Evolutionary conservation across 1,139 yeast genomes (phyloP), one percentile per base, ranked within the genome.

Genomic region (Suhomyces yuchorum): DNA sequence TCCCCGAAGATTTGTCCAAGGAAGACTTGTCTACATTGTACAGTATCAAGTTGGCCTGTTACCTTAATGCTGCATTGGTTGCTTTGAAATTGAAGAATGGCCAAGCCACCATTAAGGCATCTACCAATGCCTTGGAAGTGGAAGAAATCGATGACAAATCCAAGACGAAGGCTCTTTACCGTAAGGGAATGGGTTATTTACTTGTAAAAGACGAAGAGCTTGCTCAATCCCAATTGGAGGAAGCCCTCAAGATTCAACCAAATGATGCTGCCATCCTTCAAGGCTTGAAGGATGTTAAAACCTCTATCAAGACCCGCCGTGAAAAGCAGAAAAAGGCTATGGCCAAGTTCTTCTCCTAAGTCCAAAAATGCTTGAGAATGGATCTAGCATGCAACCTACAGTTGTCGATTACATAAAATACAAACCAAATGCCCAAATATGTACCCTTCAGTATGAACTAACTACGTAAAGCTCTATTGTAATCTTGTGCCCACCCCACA

Each of bases 321-420:
- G 84, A 84, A 42, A 84, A 84, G 63, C 91, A 91, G 65, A 87
- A 84, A 73, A 88, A 87, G 58, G 93, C 96, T 2, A 84, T 89
- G 75, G 72, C 95, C 44, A 91, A 89, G 66, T 87, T 92, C 74
- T 92, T 92, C 51, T 51, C 59, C 9, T 43, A 42, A 28, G 2
- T 18, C 14, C 24, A 37, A n/a, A 19, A 19, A 19, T 7, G 8
- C 8, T 23, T 4, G n/a, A n/a, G n/a, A n/a, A n/a, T n/a, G n/a
- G n/a, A n/a, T n/a, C n/a, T n/a, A n/a, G n/a, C n/a, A n/a, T n/a
- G n/a, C n/a, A n/a, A n/a, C n/a, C n/a, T n/a, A n/a, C n/a, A n/a
- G n/a, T n/a, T n/a, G n/a, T n/a, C n/a, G n/a, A n/a, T n/a, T n/a
- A n/a, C n/a, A n/a, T n/a, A n/a, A n/a, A n/a, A n/a, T n/a, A n/a